Evolutionary conservation across 257 asterid species (phyloP).

Genomic region (Przewalskia tangutica): DNA sequence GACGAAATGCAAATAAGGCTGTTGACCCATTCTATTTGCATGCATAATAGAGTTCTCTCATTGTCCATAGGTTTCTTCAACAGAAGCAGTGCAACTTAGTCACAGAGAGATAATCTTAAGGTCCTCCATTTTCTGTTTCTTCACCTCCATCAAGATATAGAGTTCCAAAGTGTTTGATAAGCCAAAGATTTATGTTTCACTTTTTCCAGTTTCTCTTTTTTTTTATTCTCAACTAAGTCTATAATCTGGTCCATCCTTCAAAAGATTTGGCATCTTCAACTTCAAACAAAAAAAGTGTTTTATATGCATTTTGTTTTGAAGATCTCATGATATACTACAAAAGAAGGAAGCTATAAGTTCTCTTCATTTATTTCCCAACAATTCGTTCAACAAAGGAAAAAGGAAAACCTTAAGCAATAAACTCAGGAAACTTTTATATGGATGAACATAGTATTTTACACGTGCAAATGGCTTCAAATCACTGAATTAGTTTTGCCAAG

Average conservation of each 20-base stretch:
- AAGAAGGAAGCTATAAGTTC: neutral
- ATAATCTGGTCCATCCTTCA: neutral
- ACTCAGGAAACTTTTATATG: neutral
- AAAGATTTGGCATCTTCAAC: neutral
- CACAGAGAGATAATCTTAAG: neutral
- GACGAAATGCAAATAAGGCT: neutral
- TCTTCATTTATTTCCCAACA: neutral
- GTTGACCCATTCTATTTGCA: neutral
- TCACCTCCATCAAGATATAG: neutral
- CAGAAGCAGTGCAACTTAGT: neutral
- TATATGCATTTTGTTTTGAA: neutral
- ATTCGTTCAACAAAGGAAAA: neutral
- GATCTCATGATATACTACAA: neutral
- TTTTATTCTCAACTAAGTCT: neutral
- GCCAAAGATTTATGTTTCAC: neutral
- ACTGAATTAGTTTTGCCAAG: neutral
- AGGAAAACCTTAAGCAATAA: neutral
- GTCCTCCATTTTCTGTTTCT: neutral
- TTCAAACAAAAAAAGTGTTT: neutral
- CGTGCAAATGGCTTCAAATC: neutral
- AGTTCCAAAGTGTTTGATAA: neutral
- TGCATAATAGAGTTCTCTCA: neutral
- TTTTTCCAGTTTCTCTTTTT: neutral
- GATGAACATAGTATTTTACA: neutral
- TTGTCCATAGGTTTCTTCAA: neutral